Base-by-base conservation (phyloP, 2,329 filamentous ascomycete species). In the Botrytis cinerea region DNA sequence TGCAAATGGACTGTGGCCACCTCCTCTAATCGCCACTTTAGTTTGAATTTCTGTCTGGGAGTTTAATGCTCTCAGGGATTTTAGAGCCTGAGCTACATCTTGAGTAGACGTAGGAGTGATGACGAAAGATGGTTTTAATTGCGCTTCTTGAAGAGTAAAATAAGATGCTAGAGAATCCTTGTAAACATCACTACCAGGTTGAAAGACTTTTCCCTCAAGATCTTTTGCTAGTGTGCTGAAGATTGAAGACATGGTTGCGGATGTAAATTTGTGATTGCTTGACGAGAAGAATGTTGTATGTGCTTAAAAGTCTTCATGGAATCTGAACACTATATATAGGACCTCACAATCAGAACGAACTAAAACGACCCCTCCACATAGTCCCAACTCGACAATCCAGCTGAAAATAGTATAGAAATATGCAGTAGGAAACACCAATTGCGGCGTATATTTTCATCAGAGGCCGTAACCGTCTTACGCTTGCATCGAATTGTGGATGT, bases 1-100 rank as follows among this genome's bases (percentile, higher is more conserved):
- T 35, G 85, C 82, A 66, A 76, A 78, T 1, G 73, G 59, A 2
- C 73, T 62, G 16, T 79, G 78, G 3, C 78, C 77, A 14, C 78
- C 77, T 59, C 75, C 75, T 62, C 77, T 77, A 16, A 79, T 73
- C 1, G 77, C 77, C 63, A 79, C 77, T 48, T 75, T 57, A 40
- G 40, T 62, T n/a, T 10, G 12, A n/a, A n/a, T 20, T 38, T 48
- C 8, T 14, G 43, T 20, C 7, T 38, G 28, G 22, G 75, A 77
- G n/a, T 77, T 69, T 28, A 54, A 57, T 9, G 75, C 32, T 28
- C 61, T 61, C 18, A 77, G 28, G 12, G 66, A 66, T 32, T 73
- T 68, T 1, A 79, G 48, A 25, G 73, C 75, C 1, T 68, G 43
- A 0, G 78, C 76, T 4, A 79, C 73, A 66, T 78, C 77, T 16